phyloP scores from a whole-genome alignment of 345 rosid species.

The Sisymbrium altissimum region DNA sequence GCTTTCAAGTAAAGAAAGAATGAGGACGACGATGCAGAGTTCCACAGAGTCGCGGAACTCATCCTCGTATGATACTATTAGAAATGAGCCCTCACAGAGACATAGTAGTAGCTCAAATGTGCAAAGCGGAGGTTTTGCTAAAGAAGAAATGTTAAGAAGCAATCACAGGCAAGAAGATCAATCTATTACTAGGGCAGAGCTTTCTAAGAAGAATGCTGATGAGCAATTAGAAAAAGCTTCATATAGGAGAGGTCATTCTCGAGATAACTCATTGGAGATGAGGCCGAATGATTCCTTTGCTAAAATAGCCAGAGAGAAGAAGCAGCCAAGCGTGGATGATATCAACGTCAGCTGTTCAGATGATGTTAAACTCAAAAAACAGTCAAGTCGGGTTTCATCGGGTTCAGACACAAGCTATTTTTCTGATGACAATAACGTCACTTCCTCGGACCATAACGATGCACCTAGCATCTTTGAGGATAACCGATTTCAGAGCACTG shows the following conservation, averaged over 20 bases:
- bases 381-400: slow-evolving; percentile 40
- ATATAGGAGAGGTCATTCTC: slow-evolving; percentile 42
- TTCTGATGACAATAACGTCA: slow-evolving; percentile 35
- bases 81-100: slow-evolving; percentile 24
- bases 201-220: not conserved
- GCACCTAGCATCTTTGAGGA: slow-evolving; percentile 30
- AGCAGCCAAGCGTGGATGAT: slow-evolving; percentile 41
- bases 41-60: slow-evolving; percentile 36
- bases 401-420: slow-evolving; percentile 38
- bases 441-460: slow-evolving; percentile 29
- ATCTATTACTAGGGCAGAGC: not conserved
- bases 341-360: slow-evolving; percentile 31
- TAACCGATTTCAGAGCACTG: slow-evolving; percentile 13
- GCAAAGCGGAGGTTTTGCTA: slow-evolving; percentile 24
- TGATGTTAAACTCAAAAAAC: slow-evolving; percentile 33
- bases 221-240: slow-evolving; percentile 21
- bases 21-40: slow-evolving; percentile 30
- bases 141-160: slow-evolving; percentile 10
- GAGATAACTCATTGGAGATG: slow-evolving; percentile 38
- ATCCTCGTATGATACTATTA: slow-evolving; percentile 30
- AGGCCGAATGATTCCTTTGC: slow-evolving; percentile 29
- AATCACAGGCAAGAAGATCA: slow-evolving; percentile 16
- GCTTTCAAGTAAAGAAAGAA: slow-evolving; percentile 65
- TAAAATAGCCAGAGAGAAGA: slow-evolving; percentile 29
- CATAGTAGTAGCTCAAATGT: slow-evolving; percentile 23